Evolutionary conservation across 2,329 filamentous ascomycete genomes (phyloP).

Genomic region (Ciborinia camelliae): DNA sequence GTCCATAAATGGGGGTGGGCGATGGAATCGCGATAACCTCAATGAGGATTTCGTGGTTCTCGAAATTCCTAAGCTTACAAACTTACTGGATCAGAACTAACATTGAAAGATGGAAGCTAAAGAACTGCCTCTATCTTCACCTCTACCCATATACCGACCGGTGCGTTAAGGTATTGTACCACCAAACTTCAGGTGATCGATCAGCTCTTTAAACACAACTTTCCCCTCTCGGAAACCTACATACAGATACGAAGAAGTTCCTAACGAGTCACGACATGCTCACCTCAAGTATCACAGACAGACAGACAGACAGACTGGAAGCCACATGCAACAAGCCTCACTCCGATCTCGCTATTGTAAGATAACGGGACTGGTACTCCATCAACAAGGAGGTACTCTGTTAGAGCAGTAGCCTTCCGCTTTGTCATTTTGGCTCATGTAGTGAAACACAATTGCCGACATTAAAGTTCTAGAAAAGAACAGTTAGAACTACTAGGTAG

Average conservation of each 20-base stretch:
- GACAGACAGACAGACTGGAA: no score
- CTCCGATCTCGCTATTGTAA: slow-evolving; percentile 5
- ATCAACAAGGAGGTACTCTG: no score
- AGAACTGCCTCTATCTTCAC: background rate
- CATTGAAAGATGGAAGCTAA: background rate
- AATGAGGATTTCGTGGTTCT: background rate
- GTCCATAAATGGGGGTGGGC: background rate
- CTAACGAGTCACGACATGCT: background rate
- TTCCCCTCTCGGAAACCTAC: background rate
- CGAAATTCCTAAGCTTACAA: background rate
- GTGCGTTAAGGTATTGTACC: background rate
- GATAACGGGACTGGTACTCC: background rate
- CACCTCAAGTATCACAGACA: background rate
- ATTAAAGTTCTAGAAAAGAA: background rate
- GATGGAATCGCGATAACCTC: background rate
- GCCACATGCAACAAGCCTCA: slow-evolving; percentile 1
- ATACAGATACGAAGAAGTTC: background rate
- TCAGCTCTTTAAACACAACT: background rate
- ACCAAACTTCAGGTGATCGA: background rate
- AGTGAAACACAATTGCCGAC: background rate
- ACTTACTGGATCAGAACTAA: background rate
- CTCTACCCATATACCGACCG: background rate
- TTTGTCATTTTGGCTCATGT: background rate
- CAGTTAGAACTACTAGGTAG: no score
- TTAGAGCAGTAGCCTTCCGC: slow-evolving; percentile 5